Evolutionary conservation across 306 rosid species (phyloP), one percentile per base, ranked within the genome.

Genomic region (Vigna trinervia): DNA sequence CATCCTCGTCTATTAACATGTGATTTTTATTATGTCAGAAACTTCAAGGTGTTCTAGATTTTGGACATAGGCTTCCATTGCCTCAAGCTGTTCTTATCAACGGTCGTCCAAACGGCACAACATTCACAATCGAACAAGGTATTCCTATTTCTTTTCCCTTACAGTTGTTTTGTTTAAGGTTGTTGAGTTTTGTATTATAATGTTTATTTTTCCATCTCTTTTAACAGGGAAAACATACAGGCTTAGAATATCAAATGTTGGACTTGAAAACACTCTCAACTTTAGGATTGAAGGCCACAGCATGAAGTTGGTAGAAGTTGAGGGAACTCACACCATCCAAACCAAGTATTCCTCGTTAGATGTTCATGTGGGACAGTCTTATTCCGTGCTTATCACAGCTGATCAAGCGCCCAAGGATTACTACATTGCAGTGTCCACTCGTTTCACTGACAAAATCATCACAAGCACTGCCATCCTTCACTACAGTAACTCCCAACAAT

Each of bases 251-350:
- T 77, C 96, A 59, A 95, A 95, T 72, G 96, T 95, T 63, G 98
- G 98, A 53, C 91, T 90, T 36, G 85, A 89, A 70, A 85, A 90
- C 70, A 76, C 97, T 0, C 91, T 95, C 50, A 95, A 95, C 85
- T 92, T 95, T 59, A 83, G 97, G 79, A 90, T 95, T 73, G 88
- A 95, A 77, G 97, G 86, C 5, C 97, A 95, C 66, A 7, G 12
- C 75, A 75, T 95, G 97, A 87, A 83, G 68, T 56, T 95, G 71
- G 97, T 92, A 43, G 98, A 95, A 83, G 98, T 92, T 32, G 97
- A 95, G 56, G 98, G 98, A 63, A 92, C 97, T 38, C 98, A 95
- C 90, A 92, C 98, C 1, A 5, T 90, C 23, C 97, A 95, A 63
- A 90, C 95, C 15, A 76, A 80, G 0, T 95, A 90, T 76, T 85